Evolutionary conservation across 164 flowering plant genomes (phyloP).

Genomic region (Chimonanthus salicifolius): DNA sequence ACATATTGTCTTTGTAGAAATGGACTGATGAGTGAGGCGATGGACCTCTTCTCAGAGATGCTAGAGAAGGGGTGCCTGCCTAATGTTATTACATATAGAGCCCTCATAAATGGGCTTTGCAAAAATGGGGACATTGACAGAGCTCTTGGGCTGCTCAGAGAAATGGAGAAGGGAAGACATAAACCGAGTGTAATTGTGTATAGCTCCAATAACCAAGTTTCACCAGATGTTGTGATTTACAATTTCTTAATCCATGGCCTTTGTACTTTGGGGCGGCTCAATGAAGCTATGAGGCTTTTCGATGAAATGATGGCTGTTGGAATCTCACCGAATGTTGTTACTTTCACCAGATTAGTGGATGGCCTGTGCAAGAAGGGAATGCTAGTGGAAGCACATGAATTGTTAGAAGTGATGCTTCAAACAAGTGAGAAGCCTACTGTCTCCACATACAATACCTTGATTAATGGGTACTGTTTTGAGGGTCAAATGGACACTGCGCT

Average conservation of each 20-base stretch:
- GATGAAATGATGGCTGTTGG: conserved; percentile 5
- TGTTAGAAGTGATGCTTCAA: conserved; percentile 7
- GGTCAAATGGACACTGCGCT: conserved; percentile 23
- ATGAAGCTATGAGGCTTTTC: conserved; percentile 6
- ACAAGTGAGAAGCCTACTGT: conserved; percentile 4
- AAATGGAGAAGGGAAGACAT: conserved; percentile 21
- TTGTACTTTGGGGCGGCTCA: conserved; percentile 7
- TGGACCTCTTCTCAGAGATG: conserved; percentile 6
- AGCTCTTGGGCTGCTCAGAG: conserved; percentile 32
- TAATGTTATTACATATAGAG: conserved; percentile 27
- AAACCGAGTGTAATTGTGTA: conserved; percentile 8
- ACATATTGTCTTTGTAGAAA: background rate
- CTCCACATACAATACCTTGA: conserved; percentile 8
- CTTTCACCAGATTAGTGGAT: conserved; percentile 7
- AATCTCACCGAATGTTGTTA: conserved; percentile 6
- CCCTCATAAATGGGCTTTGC: conserved; percentile 34
- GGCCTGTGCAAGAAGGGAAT: conserved; percentile 10
- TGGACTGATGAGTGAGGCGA: background rate
- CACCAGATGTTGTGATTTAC: conserved; percentile 14
- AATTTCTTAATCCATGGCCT: conserved; percentile 12
- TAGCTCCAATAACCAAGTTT: background rate
- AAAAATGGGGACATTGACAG: conserved; percentile 27
- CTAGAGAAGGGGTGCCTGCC: conserved; percentile 1
- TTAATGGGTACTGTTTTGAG: conserved; percentile 10
- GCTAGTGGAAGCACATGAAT: conserved; percentile 5